Evolutionary conservation across 805 yeast species (phyloP), one percentile per base, ranked within the genome.

Genomic region (Wickerhamiella galacta): DNA sequence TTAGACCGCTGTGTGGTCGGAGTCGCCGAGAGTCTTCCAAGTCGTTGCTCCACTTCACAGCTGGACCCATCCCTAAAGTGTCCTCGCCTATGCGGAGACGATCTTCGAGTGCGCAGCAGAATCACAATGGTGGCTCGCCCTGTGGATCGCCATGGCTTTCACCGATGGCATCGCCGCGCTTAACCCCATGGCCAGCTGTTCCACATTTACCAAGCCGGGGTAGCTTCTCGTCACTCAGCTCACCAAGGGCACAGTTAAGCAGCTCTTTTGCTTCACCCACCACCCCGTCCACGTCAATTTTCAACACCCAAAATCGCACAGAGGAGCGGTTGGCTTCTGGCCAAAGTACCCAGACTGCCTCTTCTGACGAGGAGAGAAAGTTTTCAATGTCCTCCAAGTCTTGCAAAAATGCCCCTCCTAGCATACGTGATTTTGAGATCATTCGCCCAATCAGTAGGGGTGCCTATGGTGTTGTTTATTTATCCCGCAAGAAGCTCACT

Each of bases 381-480:
- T 19, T 14, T 8, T 28, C 35, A 15, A 17, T 18, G 26, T 7
- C 22, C 17, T 16, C 19, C 31, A 24, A 20, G 18, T 9, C 12
- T 10, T 10, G 32, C 24, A 20, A 31, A 29, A 14, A 23, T 2
- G 17, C 33, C 14, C 57, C 63, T 3, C 90, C 92, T 0, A 73
- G 81, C 2, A 82, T 87, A 20, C 69, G 66, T 38, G 96, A 92
- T 52, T 90, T 83, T 53, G 94, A 82, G 45, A 70, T 90, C 20
- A 60, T 90, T 35, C 82, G 83, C 51, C 95, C 98, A 0, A 82
- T 90, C 32, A 81, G 94, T 47, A 80, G 82, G 48, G 98, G 99
- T 26, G 98, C 99, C 0, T 90, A 85, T 62, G 98, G 98, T 0
- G 77, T 92, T 23, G 99, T 90, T 2, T 90, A 74, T 53, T 61